Evolutionary conservation across 305 asterid species (phyloP), one percentile per base, ranked within the genome.

Genomic region (Rubia peregrina): DNA sequence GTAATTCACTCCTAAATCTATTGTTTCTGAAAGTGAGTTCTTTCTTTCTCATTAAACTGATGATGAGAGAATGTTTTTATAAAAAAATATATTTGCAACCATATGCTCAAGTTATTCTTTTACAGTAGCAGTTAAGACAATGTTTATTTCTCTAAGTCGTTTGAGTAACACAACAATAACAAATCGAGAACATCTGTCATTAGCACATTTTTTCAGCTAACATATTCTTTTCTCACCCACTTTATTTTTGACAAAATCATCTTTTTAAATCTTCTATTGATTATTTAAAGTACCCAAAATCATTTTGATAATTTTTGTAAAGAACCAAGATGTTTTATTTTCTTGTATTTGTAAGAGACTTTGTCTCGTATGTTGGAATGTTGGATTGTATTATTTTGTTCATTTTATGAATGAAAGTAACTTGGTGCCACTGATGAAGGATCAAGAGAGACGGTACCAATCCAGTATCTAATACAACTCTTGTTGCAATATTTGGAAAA

Each of bases 371-470:
- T 1, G 56, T n/a, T 51, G 57, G 8, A 16, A 51, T 17, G 53
- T 6, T 65, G 6, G 10, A 11, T 41, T 10, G 3, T n/a, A 0
- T 17, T 65, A 9, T 8, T 41, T 41, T 42, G 36, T n/a, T 65
- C 13, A 19, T 65, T 30, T 5, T 11, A 53, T 16, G 12, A 38
- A 40, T 49, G 53, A 46, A 36, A 30, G 26, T 48, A 43, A 49
- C 71, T 24, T 66, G 73, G 51, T 61, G 19, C 14, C 3, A 41
- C 44, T 68, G 17, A 1, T 74, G 56, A 83, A 93, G 97, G 79
- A 90, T 90, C 69, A 90, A 90, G 87, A 93, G 86, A 86, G 97
- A 95, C 61, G 97, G 96, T 74, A 69, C 89, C 4, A 90, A 79
- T 74, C 87, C 94, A n/a, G 85, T 80, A 81, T 89, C 98, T 26